A percentile compares a stretch with the other conserved stretches of the same genome.
Evolutionary conservation across 306 rosid genomes (phyloP).

Genomic region (Argentina anserina): DNA sequence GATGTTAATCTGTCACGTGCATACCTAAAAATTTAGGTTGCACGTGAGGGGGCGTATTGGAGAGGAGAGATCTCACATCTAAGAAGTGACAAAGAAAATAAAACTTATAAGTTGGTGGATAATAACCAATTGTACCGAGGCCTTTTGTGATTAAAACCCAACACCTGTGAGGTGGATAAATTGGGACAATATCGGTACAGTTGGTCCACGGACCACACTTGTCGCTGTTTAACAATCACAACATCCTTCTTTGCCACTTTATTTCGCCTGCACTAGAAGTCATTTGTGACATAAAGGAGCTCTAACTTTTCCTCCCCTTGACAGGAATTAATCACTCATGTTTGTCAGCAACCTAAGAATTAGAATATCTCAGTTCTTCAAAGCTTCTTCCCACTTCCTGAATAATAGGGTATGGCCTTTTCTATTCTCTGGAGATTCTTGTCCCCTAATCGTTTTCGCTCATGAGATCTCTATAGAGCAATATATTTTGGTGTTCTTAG

Average conservation of each 20-base stretch:
- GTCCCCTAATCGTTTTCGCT: slow-evolving; percentile 13
- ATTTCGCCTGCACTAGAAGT: slow-evolving; percentile 6
- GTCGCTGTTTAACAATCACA: no score
- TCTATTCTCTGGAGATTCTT: slow-evolving; percentile 12
- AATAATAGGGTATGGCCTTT: slow-evolving; percentile 1
- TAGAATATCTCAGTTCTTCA: slow-evolving; percentile 19
- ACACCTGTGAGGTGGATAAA: no score
- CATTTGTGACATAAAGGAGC: background rate
- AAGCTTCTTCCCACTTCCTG: background rate
- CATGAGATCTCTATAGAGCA: slow-evolving; percentile 19
- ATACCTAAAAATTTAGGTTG: no score
- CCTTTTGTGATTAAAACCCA: no score
- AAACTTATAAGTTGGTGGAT: no score
- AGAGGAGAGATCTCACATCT: no score
- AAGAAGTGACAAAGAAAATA: no score
- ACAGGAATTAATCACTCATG: slow-evolving; percentile 69
- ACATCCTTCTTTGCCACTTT: background rate
- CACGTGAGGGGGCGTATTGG: no score
- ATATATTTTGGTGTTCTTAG: background rate
- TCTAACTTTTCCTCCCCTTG: slow-evolving; percentile 19
- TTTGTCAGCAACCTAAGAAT: slow-evolving; percentile 53
- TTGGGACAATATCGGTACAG: no score
- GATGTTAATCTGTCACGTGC: no score
- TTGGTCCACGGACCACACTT: no score
- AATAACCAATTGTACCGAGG: no score